Conservation (phyloP, 139 green algal genomes). For the Picochlorum costavermella region DNA sequence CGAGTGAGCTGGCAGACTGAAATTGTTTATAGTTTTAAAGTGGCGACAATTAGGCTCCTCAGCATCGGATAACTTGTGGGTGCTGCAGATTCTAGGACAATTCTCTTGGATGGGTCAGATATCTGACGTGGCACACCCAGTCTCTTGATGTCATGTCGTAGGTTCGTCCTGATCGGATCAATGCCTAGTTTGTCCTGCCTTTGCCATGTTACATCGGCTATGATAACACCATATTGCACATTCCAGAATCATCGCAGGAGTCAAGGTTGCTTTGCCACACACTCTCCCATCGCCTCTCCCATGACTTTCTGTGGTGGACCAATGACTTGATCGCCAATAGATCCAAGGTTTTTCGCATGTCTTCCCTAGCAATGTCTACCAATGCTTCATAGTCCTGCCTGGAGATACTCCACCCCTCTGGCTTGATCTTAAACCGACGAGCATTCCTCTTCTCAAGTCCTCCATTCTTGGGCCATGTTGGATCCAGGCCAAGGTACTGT, state of each 20-base stretch:
- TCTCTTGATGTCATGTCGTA: too few relatives aligned
- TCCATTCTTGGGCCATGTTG: not conserved
- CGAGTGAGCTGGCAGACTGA: too few relatives aligned
- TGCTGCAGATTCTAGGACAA: too few relatives aligned
- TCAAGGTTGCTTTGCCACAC: constrained; percentile 7
- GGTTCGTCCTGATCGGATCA: too few relatives aligned
- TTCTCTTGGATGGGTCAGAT: too few relatives aligned
- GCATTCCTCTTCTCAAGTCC: constrained; percentile 5
- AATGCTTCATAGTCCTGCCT: constrained; percentile 1
- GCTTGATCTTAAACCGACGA: constrained; percentile 9
- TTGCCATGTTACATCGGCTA: not conserved
- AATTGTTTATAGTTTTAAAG: too few relatives aligned
- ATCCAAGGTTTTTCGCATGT: not conserved
- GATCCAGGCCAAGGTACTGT: constrained; percentile 6
- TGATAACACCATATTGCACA: constrained; percentile 11
- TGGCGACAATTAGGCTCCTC: too few relatives aligned
- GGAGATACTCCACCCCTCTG: constrained; percentile 7
- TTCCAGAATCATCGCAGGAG: constrained; percentile 7
- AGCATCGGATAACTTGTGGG: too few relatives aligned
- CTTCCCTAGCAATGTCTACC: not conserved
- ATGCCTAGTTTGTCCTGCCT: too few relatives aligned
- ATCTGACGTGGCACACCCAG: too few relatives aligned
- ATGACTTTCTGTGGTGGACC: not conserved
- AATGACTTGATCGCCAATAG: constrained; percentile 1
- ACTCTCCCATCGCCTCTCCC: constrained; percentile 5